phyloP scores from a whole-genome alignment of 768 basidiomycete species.

The Mycena galopus region DNA sequence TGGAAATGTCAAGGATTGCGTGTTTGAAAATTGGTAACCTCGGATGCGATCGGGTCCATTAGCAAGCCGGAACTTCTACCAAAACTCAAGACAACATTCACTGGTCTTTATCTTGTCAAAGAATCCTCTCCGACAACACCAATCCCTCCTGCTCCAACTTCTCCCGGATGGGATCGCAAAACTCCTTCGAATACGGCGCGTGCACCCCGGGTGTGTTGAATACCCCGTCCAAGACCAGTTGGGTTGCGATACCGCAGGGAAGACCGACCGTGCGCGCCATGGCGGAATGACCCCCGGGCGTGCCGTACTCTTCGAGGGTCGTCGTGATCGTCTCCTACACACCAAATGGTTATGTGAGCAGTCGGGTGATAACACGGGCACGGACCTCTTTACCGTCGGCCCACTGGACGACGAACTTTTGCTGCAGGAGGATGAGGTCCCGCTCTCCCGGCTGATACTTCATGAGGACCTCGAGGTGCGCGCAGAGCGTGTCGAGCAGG shows the following conservation, averaged over 20 bases:
- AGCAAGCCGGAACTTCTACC: too few species aligned
- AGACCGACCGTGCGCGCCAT: slow-evolving; percentile 95
- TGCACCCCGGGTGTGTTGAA: slow-evolving; percentile 83
- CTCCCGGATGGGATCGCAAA: slow-evolving; percentile 82
- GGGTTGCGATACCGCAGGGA: slow-evolving; percentile 93
- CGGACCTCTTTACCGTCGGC: slow-evolving; percentile 80
- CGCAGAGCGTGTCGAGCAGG: slow-evolving; percentile 82
- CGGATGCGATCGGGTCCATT: too few species aligned
- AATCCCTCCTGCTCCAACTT: slow-evolving; percentile 80
- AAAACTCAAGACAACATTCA: too few species aligned
- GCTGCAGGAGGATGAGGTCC: slow-evolving; percentile 97
- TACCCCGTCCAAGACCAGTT: slow-evolving; percentile 90
- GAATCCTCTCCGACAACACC: slow-evolving; percentile 74
- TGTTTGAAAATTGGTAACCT: too few species aligned
- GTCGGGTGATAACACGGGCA: background rate
- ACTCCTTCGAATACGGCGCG: slow-evolving; percentile 88
- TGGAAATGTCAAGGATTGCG: too few species aligned
- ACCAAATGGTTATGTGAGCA: background rate
- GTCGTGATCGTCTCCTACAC: slow-evolving; percentile 86
- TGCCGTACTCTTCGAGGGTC: slow-evolving; percentile 91
- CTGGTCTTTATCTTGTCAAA: too few species aligned
- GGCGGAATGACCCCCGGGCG: slow-evolving; percentile 81
- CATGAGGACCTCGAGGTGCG: too few species aligned
- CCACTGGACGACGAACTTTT: slow-evolving; percentile 95
- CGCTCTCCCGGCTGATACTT: slow-evolving; percentile 73